phyloP scores from a whole-genome alignment of 2,329 filamentous ascomycete species.

The Colletotrichum musae region DNA sequence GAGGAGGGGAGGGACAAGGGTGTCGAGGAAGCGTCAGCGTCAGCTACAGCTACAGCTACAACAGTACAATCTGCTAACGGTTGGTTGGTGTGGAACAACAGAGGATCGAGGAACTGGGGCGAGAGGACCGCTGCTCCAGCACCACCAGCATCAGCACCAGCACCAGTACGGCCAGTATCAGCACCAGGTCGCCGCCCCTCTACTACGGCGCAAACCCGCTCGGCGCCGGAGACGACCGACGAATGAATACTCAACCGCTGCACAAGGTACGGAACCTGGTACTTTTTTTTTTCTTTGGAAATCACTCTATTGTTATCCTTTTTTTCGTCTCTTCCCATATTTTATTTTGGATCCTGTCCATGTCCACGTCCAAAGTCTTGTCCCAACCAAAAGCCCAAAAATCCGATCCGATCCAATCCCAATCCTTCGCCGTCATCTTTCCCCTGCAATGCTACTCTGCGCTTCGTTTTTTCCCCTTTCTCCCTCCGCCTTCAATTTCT shows the following conservation, averaged over 20 bases:
- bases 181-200: conserved; percentile 47
- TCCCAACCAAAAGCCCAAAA: neutral
- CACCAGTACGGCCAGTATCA: conserved; percentile 45
- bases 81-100: conserved; percentile 20
- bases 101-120: conserved; percentile 40
- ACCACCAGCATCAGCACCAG: conserved; percentile 40
- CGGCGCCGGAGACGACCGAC: conserved; percentile 54
- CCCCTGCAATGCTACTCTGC: conserved; percentile 37
- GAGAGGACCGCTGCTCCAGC: conserved; percentile 37
- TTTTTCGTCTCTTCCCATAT: neutral
- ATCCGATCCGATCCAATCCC: neutral
- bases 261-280: conserved; percentile 54
- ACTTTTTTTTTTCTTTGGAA: conserved; percentile 19
- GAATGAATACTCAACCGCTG: conserved; percentile 61
- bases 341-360: conserved; percentile 6
- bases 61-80: conserved; percentile 23
- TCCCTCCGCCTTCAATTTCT: conserved; percentile 39
- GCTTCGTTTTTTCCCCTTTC: conserved; percentile 40
- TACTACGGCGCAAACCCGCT: conserved; percentile 52
- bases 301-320: neutral
- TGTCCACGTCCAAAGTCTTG: no score
- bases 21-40: conserved; percentile 2
- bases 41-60: neutral
- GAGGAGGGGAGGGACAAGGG: conserved; percentile 7
- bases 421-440: conserved; percentile 11